Evolutionary conservation across 1,284 basidiomycete species (phyloP), one percentile per base, ranked within the genome.

Genomic region (Ceratobasidium sp.): DNA sequence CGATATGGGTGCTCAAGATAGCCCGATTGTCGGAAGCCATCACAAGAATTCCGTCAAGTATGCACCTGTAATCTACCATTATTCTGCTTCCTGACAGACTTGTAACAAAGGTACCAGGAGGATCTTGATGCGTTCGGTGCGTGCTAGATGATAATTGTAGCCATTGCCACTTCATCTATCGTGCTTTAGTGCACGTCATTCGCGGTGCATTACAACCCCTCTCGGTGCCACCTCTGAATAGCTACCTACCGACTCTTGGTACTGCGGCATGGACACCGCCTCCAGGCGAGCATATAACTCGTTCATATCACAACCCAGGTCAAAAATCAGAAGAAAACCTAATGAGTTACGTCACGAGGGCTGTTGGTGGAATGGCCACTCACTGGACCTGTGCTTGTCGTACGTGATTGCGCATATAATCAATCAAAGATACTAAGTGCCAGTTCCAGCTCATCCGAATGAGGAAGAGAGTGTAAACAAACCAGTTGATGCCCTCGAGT

Each of bases 331-430:
- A 59, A 41, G n/a, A 23, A 43, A 59, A 59, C 32, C 18, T 73
- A 1, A 30, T 10, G 8, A 28, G 18, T 23, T 21, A 21, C 23
- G 57, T 67, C 10, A 67, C 72, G 10, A 45, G 62, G 6, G 53
- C 72, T 18, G 62, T 73, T 21, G 72, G 72, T 57, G 72, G 72
- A 23, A 73, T 73, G 72, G 34, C 72, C 2, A 73, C 61, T 16
- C 72, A 65, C 62, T 73, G 72, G 60, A 57, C 72, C 26, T 65
- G 61, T 23, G 45, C 41, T 32, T 72, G 58, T 57, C 71, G 60
- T 72, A 64, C 30, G 60, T 14, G 3, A 10, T 12, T 6, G 57
- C 21, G 6, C 18, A 14, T 36, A 34, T 52, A 18, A 10, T 21
- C 12, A 23, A 16, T 45, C 1, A 55, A 26, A 23, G 14, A n/a